Conservation (phyloP, 768 basidiomycete species). For the Rhodotorula diobovata region DNA sequence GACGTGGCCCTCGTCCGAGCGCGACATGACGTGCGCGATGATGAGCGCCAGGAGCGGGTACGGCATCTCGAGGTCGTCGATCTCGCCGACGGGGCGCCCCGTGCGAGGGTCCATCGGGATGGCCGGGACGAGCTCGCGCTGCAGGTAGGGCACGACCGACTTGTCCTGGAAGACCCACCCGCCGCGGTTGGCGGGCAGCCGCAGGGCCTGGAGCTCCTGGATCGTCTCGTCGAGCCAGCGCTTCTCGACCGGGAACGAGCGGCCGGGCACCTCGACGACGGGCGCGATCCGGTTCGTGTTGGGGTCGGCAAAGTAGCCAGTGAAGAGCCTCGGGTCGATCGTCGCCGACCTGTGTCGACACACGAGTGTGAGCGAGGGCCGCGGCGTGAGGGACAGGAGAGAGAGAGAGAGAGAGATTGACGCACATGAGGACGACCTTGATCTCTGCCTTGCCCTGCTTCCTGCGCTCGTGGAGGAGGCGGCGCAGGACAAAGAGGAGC, state of each 20-base stretch:
- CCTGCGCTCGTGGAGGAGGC: slow-evolving; percentile 69
- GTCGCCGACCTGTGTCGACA: slow-evolving; percentile 67
- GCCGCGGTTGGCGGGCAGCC: slow-evolving; percentile 41
- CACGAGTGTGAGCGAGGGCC: slow-evolving; percentile 13
- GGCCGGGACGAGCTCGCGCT: slow-evolving; percentile 59
- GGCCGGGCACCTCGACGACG: slow-evolving; percentile 74
- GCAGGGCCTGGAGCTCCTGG: slow-evolving; percentile 50
- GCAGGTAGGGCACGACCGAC: slow-evolving; percentile 65
- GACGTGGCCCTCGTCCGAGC: slow-evolving; percentile 75
- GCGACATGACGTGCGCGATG: slow-evolving; percentile 68
- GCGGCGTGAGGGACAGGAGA: not conserved
- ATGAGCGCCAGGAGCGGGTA: slow-evolving; percentile 73
- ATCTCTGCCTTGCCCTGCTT: slow-evolving; percentile 61
- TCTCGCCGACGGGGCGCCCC: slow-evolving; percentile 46
- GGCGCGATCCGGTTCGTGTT: slow-evolving; percentile 57
- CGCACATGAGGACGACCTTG: slow-evolving; percentile 92
- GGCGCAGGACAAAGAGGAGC: slow-evolving; percentile 79
- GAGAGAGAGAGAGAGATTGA: slow-evolving; percentile 7
- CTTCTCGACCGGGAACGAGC: slow-evolving; percentile 81
- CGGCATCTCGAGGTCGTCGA: slow-evolving; percentile 70
- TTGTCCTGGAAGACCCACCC: slow-evolving; percentile 70
- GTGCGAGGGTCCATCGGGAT: slow-evolving; percentile 42
- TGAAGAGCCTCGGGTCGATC: slow-evolving; percentile 84
- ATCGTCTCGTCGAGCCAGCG: slow-evolving; percentile 75
- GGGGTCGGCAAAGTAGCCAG: slow-evolving; percentile 72